Conservation (phyloP, 768 basidiomycete species). For the Cystobasidium onofrii region DNA sequence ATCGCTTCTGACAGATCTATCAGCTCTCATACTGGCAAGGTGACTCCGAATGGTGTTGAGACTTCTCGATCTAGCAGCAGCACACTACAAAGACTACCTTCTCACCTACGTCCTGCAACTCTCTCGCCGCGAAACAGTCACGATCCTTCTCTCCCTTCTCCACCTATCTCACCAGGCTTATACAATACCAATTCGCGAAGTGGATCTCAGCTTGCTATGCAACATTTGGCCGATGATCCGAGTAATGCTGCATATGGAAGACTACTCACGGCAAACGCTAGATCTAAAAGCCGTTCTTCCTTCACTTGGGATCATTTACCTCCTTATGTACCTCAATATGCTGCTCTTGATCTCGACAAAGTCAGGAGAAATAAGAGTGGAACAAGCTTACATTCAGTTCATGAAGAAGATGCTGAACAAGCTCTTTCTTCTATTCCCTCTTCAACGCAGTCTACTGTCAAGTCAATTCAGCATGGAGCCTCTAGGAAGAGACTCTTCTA, state of each 20-base stretch:
- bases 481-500: conserved; percentile 26
- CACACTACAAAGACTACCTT: neutral
- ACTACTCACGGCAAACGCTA: neutral
- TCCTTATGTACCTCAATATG: conserved; percentile 21
- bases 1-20: conserved; percentile 12
- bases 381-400: conserved; percentile 22
- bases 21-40: neutral
- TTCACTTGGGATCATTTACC: conserved; percentile 29
- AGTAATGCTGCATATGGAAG: neutral
- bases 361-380: conserved; percentile 17
- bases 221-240: neutral
- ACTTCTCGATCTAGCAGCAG: neutral
- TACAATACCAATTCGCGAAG: neutral
- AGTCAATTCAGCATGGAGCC: neutral
- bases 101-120: neutral
- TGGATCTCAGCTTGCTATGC: conserved; percentile 5
- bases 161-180: neutral
- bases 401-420: conserved; percentile 17
- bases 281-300: conserved; percentile 9
- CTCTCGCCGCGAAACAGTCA: neutral
- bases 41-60: neutral
- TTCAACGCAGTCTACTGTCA: neutral
- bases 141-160: neutral
- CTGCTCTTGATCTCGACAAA: conserved; percentile 17
- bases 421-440: neutral